Conservation (phyloP, 2,329 filamentous ascomycete genomes). For the Huntiella abstrusa region DNA sequence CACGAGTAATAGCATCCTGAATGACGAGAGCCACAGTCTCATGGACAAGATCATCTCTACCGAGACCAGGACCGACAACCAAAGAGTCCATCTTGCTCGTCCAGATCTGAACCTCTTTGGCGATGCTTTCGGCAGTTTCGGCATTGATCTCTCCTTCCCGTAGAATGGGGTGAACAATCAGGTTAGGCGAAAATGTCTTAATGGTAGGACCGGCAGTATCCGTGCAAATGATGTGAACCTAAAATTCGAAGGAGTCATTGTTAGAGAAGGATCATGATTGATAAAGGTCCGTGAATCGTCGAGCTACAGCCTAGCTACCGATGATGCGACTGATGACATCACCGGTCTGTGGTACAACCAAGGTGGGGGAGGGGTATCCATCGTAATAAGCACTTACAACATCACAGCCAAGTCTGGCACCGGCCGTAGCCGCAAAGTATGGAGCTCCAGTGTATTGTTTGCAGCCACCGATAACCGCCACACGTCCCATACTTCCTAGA, state of each 20-base stretch:
- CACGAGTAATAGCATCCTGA: constrained; percentile 49
- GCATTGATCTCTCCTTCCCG: constrained; percentile 37
- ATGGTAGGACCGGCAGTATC: constrained; percentile 73
- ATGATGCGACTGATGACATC: too few species aligned
- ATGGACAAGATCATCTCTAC: constrained; percentile 78
- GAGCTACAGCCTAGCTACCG: background rate
- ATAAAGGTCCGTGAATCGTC: background rate
- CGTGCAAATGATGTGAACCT: constrained; percentile 93
- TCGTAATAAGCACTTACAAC: constrained; percentile 39
- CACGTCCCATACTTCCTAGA: constrained; percentile 40
- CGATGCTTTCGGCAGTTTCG: constrained; percentile 28
- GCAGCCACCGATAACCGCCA: constrained; percentile 87
- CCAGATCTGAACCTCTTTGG: constrained; percentile 55
- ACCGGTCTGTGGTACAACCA: too few species aligned
- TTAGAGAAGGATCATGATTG: background rate
- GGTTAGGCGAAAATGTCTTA: constrained; percentile 92
- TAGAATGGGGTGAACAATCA: constrained; percentile 97
- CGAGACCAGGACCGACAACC: constrained; percentile 81
- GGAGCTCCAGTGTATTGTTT: constrained; percentile 94
- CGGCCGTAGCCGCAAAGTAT: constrained; percentile 96
- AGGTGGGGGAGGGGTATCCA: too few species aligned
- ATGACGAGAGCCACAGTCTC: constrained; percentile 67
- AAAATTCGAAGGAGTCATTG: background rate
- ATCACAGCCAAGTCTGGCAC: constrained; percentile 72
- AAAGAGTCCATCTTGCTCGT: constrained; percentile 76